Conservation (phyloP, 1,139 yeast species). For the Saccharomyces hybrid region DNA sequence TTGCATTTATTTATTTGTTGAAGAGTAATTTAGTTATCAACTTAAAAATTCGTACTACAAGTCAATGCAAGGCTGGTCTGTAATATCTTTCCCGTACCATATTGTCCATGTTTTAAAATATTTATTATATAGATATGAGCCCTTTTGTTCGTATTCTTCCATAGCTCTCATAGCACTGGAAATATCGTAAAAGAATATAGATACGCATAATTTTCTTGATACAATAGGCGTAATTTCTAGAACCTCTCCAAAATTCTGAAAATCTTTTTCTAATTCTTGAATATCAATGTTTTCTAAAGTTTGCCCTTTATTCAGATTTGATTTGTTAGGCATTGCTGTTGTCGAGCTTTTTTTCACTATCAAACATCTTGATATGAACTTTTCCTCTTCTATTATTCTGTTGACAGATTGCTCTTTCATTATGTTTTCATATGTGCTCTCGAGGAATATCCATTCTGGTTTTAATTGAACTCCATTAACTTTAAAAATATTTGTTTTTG, state of each 20-base stretch:
- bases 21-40: not conserved
- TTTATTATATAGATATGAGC: slow-evolving; percentile 37
- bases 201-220: slow-evolving; percentile 56
- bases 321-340: slow-evolving; percentile 8
- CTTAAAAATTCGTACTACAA: slow-evolving; percentile 9
- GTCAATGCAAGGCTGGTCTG: slow-evolving; percentile 46
- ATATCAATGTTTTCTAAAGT: slow-evolving; percentile 36
- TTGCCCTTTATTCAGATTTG: slow-evolving; percentile 21
- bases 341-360: slow-evolving; percentile 32
- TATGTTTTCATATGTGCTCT: not conserved
- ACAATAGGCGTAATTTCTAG: slow-evolving; percentile 60
- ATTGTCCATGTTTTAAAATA: slow-evolving; percentile 52
- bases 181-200: slow-evolving; percentile 57
- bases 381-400: slow-evolving; percentile 3
- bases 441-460: slow-evolving; percentile 33
- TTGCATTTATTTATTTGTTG: slow-evolving; percentile 2
- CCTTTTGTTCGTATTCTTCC: slow-evolving; percentile 34
- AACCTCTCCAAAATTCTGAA: slow-evolving; percentile 51
- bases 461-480: slow-evolving; percentile 50
- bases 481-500: slow-evolving; percentile 49
- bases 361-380: slow-evolving; percentile 37
- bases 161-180: slow-evolving; percentile 60
- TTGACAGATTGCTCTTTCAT: not conserved
- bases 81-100: slow-evolving; percentile 61
- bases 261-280: slow-evolving; percentile 41